Conservation (phyloP, 352 stramenopile species). For the Phytophthora boehmeriae region DNA sequence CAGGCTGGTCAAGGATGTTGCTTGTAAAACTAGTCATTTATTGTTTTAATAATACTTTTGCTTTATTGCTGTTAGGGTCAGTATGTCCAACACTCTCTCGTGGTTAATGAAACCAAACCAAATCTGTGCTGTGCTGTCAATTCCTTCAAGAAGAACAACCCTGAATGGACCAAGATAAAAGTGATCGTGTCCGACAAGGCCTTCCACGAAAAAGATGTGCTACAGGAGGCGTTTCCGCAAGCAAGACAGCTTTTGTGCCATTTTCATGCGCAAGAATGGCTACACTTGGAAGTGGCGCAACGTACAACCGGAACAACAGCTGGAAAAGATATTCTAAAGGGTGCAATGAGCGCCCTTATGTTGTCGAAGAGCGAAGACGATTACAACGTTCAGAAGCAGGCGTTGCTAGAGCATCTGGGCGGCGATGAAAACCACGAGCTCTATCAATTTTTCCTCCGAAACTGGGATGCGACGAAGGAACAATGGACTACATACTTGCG, state of each 20-base stretch:
- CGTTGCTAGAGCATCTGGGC: neutral
- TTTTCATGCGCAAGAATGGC: neutral
- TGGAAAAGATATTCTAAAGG: neutral
- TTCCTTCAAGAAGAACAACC: neutral
- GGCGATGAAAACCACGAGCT: neutral
- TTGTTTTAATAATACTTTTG: no score
- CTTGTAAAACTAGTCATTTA: no score
- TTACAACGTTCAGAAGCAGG: neutral
- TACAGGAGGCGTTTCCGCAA: neutral
- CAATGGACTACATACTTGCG: neutral
- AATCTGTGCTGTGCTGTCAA: neutral
- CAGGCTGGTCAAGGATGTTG: no score
- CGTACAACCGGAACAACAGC: neutral
- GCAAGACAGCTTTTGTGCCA: neutral
- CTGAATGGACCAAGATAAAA: no score
- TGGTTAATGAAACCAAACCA: neutral
- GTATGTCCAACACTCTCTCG: slow-evolving; percentile 3
- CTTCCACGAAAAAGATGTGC: neutral
- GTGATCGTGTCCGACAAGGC: neutral
- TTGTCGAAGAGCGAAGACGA: no score
- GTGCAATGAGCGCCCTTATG: neutral
- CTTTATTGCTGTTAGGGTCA: no score
- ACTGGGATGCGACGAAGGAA: neutral
- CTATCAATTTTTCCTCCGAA: neutral
- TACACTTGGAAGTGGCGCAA: neutral